A percentile compares a stretch with the other conserved stretches of the same genome.
These are phyloP conservation scores for Hypoxylon perforatum DNA, from an alignment of 495 filamentous ascomycete species.

Conservation along the genomic window DNA sequence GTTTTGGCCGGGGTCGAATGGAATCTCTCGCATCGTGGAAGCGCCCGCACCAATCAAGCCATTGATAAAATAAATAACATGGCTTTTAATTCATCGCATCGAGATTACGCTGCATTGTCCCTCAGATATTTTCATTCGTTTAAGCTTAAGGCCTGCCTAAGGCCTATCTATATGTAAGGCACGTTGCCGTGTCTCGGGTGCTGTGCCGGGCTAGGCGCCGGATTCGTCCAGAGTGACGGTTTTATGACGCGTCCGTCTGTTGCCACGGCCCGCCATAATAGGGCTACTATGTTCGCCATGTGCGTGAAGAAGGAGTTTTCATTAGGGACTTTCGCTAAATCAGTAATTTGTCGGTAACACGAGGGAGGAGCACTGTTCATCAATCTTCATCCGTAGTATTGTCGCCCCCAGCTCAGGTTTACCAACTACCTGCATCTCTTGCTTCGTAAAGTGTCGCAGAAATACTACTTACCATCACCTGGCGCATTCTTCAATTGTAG, in stretches of 20 bases:
- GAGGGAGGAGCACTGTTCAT: too few species aligned
- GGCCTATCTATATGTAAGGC: not conserved
- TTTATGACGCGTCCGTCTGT: not conserved
- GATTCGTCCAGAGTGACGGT: not conserved
- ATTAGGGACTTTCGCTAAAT: too few species aligned
- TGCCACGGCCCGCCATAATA: not conserved
- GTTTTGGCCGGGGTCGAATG: constrained; percentile 11
- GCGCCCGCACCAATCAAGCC: constrained; percentile 5
- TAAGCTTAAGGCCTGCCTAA: too few species aligned
- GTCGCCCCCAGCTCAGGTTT: too few species aligned
- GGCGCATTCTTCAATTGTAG: not conserved
- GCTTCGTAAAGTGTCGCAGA: too few species aligned
- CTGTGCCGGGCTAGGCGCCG: not conserved
- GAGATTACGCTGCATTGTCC: not conserved
- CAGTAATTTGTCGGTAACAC: too few species aligned
- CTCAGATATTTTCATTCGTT: not conserved
- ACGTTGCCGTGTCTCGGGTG: constrained; percentile 13
- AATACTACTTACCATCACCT: not conserved
- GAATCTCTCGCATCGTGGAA: not conserved
- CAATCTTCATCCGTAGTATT: too few species aligned
- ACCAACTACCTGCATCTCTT: not conserved
- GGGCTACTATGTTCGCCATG: not conserved
- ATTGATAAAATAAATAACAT: not conserved
- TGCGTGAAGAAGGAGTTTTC: too few species aligned
- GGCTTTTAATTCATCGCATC: constrained; percentile 1